Evolutionary conservation across 352 stramenopile species (phyloP).

Genomic region (Phytopythium kandeliae): DNA sequence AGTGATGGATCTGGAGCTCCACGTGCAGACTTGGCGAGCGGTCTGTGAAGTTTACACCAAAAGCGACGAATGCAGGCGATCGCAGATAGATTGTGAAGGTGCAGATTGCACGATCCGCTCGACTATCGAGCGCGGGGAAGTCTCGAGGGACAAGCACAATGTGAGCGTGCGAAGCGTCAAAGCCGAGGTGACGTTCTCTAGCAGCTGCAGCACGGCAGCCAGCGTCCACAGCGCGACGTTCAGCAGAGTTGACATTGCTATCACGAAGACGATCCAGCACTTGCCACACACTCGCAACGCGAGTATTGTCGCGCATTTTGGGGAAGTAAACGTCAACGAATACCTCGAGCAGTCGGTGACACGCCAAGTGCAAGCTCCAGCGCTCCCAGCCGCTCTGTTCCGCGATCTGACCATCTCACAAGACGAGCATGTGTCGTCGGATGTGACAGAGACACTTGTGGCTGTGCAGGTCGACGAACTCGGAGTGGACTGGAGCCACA

Average conservation of each 20-base stretch:
- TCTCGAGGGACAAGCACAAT: not conserved
- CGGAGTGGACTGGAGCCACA: slow-evolving; percentile 29
- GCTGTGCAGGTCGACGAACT: slow-evolving; percentile 19
- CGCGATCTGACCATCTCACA: slow-evolving; percentile 20
- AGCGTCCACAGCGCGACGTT: not conserved
- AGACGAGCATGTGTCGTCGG: slow-evolving; percentile 13
- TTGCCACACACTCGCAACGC: not conserved
- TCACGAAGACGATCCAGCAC: not conserved
- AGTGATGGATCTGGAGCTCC: not conserved
- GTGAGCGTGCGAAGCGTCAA: not conserved
- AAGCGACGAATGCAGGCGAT: not conserved
- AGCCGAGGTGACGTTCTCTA: not conserved
- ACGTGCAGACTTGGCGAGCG: not conserved
- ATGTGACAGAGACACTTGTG: slow-evolving; percentile 23
- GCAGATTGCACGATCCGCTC: not conserved
- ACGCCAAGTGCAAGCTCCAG: not conserved
- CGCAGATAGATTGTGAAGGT: not conserved
- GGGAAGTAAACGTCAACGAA: not conserved
- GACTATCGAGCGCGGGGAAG: not conserved
- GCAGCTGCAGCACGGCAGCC: too few relatives aligned
- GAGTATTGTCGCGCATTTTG: not conserved
- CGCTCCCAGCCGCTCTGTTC: not conserved
- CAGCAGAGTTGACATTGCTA: not conserved
- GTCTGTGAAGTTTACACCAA: not conserved
- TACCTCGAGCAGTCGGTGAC: not conserved